Evolutionary conservation across 1,139 yeast species (phyloP).

Genomic region (Geotrichum citri-aurantii): DNA sequence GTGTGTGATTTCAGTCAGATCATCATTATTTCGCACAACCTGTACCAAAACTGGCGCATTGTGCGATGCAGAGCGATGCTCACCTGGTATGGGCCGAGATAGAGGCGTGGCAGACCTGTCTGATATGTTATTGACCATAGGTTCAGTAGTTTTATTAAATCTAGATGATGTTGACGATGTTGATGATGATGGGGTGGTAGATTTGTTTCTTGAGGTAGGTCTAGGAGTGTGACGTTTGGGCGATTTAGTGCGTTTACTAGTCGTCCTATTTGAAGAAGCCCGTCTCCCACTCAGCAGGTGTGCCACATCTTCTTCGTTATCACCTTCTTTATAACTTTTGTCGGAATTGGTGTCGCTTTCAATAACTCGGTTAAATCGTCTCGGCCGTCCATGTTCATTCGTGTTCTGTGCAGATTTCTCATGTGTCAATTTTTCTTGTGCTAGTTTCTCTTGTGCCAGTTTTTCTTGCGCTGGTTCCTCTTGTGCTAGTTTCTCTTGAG

Average conservation of each 20-base stretch:
- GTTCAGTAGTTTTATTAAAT: background rate
- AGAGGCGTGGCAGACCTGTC: background rate
- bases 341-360: background rate
- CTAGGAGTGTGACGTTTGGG: background rate
- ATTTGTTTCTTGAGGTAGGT: background rate
- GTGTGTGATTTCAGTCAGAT: slow-evolving; percentile 10
- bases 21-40: background rate
- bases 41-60: background rate
- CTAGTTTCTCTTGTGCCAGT: no score
- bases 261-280: background rate
- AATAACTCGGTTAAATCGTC: background rate
- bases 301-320: background rate
- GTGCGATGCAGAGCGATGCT: background rate
- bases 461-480: background rate
- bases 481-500: background rate
- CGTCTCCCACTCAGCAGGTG: background rate
- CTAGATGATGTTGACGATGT: no score
- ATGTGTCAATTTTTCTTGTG: background rate
- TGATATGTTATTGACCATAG: background rate
- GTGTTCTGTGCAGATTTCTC: background rate
- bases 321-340: background rate
- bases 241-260: background rate
- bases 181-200: background rate
- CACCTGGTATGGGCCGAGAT: background rate
- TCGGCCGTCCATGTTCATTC: background rate